Evolutionary conservation across 768 basidiomycete species (phyloP).

Genomic region (Trametes villosa): DNA sequence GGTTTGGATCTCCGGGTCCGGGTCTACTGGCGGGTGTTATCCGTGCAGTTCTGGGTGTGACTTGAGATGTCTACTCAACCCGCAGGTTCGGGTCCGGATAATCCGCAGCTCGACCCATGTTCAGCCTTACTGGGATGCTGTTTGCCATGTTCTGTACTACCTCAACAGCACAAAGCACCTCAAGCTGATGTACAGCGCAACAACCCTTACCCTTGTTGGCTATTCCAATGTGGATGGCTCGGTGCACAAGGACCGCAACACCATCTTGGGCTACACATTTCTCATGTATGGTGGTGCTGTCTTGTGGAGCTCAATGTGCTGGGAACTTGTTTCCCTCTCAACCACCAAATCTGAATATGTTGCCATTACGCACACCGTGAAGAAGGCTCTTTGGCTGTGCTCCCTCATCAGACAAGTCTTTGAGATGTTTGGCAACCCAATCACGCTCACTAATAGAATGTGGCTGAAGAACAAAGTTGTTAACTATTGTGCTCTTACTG

Average conservation of each 20-base stretch:
- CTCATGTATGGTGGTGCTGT: not conserved
- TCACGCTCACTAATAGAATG: too few species aligned
- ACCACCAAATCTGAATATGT: not conserved
- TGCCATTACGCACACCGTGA: not conserved
- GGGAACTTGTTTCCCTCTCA: not conserved
- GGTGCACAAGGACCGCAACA: not conserved
- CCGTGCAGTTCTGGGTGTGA: too few species aligned
- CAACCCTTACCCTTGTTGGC: not conserved
- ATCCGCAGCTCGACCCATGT: too few species aligned
- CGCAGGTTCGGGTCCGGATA: too few species aligned
- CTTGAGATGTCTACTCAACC: too few species aligned
- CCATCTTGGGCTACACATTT: not conserved
- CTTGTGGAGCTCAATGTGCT: not conserved
- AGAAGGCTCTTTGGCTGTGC: not conserved
- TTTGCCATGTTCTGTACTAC: slow-evolving; percentile 39
- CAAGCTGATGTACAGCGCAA: slow-evolving; percentile 1
- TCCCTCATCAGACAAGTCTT: not conserved
- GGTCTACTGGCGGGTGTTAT: too few species aligned
- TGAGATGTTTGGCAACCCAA: too few species aligned
- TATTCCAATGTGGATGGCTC: not conserved
- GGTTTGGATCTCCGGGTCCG: too few species aligned
- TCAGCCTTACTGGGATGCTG: slow-evolving; percentile 39
- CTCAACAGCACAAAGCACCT: slow-evolving; percentile 36
- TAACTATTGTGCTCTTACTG: too few species aligned
- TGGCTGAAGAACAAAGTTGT: too few species aligned